Base-by-base conservation (phyloP, 208 protist species). In the Trypanosomatidae sp. region DNA sequence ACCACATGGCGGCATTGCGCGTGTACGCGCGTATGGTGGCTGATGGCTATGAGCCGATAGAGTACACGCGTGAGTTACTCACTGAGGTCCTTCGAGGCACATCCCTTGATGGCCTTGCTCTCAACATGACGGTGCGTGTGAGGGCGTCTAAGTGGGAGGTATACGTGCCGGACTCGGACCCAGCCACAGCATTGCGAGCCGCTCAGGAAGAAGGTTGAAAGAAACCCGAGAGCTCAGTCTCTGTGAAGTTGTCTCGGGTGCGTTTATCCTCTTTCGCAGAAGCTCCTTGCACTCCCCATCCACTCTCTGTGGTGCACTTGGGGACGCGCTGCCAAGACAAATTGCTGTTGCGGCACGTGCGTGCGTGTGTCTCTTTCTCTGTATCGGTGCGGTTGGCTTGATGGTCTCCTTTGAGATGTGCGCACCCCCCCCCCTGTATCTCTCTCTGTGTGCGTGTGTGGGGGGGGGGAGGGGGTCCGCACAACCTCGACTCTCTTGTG, bases 1-100 rank as follows among this genome's bases (percentile, higher is more conserved):
- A 87, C 22, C n/a, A 70, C 22, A 55, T 46, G 22, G 70, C 91
- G 2, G 87, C 89, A 41, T 81, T 84, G 59, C 80, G 83, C 19
- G 89, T 97, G 15, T 97, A 88, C 71, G 92, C 92, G 0, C 78
- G 82, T 13, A 95, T 97, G 90, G 86, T 79, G 43, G 86, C 86
- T 19, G 87, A 92, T 71, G 90, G 92, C 17, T 95, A 93, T 62
- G 62, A 86, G 60, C 92, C 92, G 39, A 62, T 94, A 10, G 56
- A 66, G 66, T 95, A 94, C 81, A 97, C 92, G 6, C 76, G 74
- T 28, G 74, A 77, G 13, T 58, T 94, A 36, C 76, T 97, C 2
- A 73, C 60, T 17, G 76, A 82, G 25, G 39, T 88, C 7, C 91
- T 97, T 72, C 66, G 73, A 6, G 84, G 77, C 28, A 92, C 88